A percentile compares a stretch with the other conserved stretches of the same genome.
These are phyloP conservation scores for Penicillium expansum DNA, from an alignment of 2,329 filamentous ascomycete genomes.

Conservation along the genomic window DNA sequence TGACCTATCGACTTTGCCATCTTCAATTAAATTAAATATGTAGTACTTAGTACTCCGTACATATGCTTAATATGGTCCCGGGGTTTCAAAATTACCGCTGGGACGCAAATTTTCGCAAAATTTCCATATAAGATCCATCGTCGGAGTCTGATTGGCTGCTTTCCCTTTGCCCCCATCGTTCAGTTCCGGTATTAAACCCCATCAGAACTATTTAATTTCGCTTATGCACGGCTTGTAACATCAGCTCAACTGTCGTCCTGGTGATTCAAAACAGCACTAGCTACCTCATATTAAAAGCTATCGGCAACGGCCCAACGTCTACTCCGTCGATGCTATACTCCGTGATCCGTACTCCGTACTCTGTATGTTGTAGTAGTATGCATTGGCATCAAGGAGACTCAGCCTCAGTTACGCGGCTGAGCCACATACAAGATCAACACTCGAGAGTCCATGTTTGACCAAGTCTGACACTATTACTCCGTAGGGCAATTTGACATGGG, in stretches of 20 bases:
- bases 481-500: constrained; percentile 1
- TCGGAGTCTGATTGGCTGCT: constrained; percentile 19
- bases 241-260: constrained; percentile 17
- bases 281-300: neutral
- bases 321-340: neutral
- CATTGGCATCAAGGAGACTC: neutral
- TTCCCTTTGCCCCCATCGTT: constrained; percentile 12
- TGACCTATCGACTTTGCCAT: neutral
- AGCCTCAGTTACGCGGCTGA: neutral
- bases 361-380: too few relatives aligned
- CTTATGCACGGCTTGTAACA: constrained; percentile 19
- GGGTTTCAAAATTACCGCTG: neutral
- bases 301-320: neutral
- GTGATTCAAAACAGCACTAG: neutral
- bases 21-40: neutral
- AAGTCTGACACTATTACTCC: neutral
- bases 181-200: constrained; percentile 14
- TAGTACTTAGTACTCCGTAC: neutral
- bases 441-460: neutral
- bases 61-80: neutral
- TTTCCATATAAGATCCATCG: constrained; percentile 21
- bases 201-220: constrained; percentile 33
- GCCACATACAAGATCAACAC: neutral
- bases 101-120: constrained; percentile 5
- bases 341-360: too few relatives aligned